Conservation (phyloP, 495 filamentous ascomycete species). For the Baudoinia panamericana region DNA sequence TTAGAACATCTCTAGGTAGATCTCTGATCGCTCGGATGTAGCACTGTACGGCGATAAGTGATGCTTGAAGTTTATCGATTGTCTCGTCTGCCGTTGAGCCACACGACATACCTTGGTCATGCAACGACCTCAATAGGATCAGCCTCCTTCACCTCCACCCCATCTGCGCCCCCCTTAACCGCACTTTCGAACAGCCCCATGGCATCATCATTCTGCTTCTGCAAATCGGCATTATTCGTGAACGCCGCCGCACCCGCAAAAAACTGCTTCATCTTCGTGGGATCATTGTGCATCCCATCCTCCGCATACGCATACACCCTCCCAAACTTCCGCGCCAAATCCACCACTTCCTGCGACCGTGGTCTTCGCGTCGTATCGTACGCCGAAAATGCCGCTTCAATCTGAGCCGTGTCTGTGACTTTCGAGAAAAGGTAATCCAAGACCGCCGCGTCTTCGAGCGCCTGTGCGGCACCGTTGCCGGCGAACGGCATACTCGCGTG, state of each 20-base stretch:
- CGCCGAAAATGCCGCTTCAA: constrained; percentile 8
- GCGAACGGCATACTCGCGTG: constrained; percentile 16
- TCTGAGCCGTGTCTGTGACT: constrained; percentile 1
- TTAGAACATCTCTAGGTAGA: too few relatives aligned
- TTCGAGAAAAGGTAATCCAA: constrained; percentile 10
- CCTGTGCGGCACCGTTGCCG: constrained; percentile 18
- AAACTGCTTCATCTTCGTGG: constrained; percentile 14
- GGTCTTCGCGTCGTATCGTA: constrained; percentile 10
- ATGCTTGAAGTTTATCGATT: too few relatives aligned
- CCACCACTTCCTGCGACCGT: constrained; percentile 11
- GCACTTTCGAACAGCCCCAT: constrained; percentile 6
- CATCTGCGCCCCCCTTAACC: background rate
- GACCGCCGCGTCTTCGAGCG: constrained; percentile 18
- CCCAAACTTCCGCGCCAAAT: constrained; percentile 13
- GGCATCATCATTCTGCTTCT: constrained; percentile 12
- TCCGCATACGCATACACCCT: constrained; percentile 14
- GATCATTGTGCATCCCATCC: constrained; percentile 11
- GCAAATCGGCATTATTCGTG: constrained; percentile 15
- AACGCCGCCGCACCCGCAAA: constrained; percentile 10
- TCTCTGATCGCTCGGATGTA: too few relatives aligned
- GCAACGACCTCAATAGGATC: too few relatives aligned
- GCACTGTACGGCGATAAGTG: too few relatives aligned
- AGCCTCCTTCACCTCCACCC: too few relatives aligned
- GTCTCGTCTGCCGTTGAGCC: too few relatives aligned
- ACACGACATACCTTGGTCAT: too few relatives aligned